phyloP scores from a whole-genome alignment of 2,329 filamentous ascomycete genomes.

The Trichoderma sp. region DNA sequence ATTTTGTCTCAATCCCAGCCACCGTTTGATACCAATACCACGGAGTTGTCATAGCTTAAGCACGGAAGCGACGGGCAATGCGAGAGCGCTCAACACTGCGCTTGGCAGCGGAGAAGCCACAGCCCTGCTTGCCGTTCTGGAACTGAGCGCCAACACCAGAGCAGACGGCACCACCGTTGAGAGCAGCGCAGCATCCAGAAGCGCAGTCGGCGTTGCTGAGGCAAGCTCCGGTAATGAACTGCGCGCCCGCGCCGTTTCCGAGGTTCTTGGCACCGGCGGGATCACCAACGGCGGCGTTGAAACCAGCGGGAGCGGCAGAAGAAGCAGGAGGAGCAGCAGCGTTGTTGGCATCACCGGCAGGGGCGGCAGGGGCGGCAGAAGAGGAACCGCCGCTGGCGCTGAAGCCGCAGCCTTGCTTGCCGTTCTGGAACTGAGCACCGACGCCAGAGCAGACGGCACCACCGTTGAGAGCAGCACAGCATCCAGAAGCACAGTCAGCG shows the following conservation, averaged over 20 bases:
- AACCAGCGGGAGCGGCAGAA: slow-evolving; percentile 21
- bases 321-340: not conserved
- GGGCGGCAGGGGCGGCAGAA: not conserved
- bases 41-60: not conserved
- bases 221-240: slow-evolving; percentile 32
- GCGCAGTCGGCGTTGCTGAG: slow-evolving; percentile 29
- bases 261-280: slow-evolving; percentile 26
- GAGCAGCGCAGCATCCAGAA: slow-evolving; percentile 31
- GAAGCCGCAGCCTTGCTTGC: slow-evolving; percentile 36
- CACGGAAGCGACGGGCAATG: slow-evolving; percentile 3
- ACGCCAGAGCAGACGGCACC: slow-evolving; percentile 19
- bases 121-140: slow-evolving; percentile 34
- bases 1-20: slow-evolving; percentile 1
- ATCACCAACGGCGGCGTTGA: slow-evolving; percentile 22
- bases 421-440: slow-evolving; percentile 33
- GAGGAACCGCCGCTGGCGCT: not conserved
- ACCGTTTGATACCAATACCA: not conserved
- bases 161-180: slow-evolving; percentile 13
- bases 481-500: slow-evolving; percentile 32
- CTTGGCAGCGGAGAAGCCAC: slow-evolving; percentile 28
- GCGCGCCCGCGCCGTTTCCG: slow-evolving; percentile 26
- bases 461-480: slow-evolving; percentile 27
- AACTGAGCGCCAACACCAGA: slow-evolving; percentile 30
- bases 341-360: not conserved
- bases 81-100: slow-evolving; percentile 1